These are phyloP conservation scores for Dictyostelium citrinum DNA, from an alignment of 78 protist genomes.

Conservation along the genomic window DNA sequence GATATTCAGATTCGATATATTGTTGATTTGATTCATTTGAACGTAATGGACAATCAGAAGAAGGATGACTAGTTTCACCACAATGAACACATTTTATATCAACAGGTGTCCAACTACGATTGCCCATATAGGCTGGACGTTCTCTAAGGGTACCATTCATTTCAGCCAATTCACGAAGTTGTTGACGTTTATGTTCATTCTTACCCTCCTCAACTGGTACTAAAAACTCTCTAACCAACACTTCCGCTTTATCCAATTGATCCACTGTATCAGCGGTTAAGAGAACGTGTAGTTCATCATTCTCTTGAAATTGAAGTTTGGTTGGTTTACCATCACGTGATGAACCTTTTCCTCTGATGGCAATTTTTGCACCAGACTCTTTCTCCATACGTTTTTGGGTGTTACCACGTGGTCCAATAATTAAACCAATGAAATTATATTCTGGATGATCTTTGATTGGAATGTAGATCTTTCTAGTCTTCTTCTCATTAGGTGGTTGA, in stretches of 20 bases:
- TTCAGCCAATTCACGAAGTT: constrained; percentile 91
- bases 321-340: constrained; percentile 88
- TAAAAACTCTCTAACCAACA: constrained; percentile 73
- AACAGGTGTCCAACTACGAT: constrained; percentile 39
- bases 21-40: constrained; percentile 33
- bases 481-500: constrained; percentile 65
- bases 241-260: constrained; percentile 80
- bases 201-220: constrained; percentile 87
- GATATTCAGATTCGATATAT: constrained; percentile 58
- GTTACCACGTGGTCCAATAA: constrained; percentile 90
- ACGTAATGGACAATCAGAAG: constrained; percentile 83
- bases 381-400: constrained; percentile 92
- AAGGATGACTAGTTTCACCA: constrained; percentile 81
- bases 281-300: constrained; percentile 90
- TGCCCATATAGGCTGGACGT: constrained; percentile 54
- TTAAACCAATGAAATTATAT: constrained; percentile 89
- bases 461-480: constrained; percentile 84
- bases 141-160: constrained; percentile 94
- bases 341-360: constrained; percentile 93
- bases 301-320: constrained; percentile 39
- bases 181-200: constrained; percentile 92
- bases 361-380: constrained; percentile 89
- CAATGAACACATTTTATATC: constrained; percentile 80
- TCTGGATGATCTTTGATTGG: constrained; percentile 92
- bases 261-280: constrained; percentile 81